These are phyloP conservation scores for Pleurotus ostreatus DNA, from an alignment of 768 basidiomycete species.

Conservation along the genomic window DNA sequence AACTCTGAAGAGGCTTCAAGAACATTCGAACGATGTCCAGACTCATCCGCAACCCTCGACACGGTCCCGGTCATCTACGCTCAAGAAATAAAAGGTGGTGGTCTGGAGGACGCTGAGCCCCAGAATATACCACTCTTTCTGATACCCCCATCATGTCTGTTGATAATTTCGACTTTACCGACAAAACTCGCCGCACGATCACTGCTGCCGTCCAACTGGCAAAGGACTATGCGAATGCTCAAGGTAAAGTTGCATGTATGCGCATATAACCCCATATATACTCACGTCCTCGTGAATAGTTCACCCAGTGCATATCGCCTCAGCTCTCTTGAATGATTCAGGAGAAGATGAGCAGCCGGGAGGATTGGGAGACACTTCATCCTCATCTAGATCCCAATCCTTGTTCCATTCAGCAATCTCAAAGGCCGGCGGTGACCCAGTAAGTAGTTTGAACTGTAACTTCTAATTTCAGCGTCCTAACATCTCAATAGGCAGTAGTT, in stretches of 20 bases:
- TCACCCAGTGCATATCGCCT: conserved; percentile 79
- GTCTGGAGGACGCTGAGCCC: neutral
- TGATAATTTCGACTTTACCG: conserved; percentile 77
- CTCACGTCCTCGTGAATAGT: conserved; percentile 39
- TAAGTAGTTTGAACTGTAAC: conserved; percentile 30
- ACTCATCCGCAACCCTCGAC: neutral
- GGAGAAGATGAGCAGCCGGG: conserved; percentile 27
- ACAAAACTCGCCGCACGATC: conserved; percentile 72
- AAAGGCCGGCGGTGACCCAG: conserved; percentile 82
- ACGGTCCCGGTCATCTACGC: neutral
- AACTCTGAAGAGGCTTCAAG: neutral
- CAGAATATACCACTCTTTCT: neutral
- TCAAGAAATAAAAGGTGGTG: neutral
- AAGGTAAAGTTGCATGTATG: conserved; percentile 44
- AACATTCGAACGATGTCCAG: conserved; percentile 6
- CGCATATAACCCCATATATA: neutral
- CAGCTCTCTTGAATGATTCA: conserved; percentile 73
- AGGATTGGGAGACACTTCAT: conserved; percentile 22
- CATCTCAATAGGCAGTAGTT: conserved; percentile 41
- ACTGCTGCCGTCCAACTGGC: conserved; percentile 74
- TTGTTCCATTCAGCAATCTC: conserved; percentile 77
- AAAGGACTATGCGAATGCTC: conserved; percentile 78
- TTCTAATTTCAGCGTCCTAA: neutral
- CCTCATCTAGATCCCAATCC: conserved; percentile 33
- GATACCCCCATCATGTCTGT: conserved; percentile 24